Evolutionary conservation across 2,329 filamentous ascomycete species (phyloP).

Genomic region (Neonectria sp.): DNA sequence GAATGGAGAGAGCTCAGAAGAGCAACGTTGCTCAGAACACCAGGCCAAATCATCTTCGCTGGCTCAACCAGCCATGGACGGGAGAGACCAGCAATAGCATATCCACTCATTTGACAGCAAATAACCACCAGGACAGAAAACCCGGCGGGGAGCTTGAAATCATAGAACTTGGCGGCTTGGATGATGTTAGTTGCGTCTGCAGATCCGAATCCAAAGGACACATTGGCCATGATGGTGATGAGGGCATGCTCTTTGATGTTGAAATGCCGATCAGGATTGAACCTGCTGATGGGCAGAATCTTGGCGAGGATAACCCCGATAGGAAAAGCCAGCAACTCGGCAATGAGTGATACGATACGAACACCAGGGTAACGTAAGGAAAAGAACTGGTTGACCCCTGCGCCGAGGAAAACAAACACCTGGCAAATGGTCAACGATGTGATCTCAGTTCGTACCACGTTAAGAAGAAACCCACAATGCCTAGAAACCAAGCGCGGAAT

Average conservation of each 20-base stretch:
- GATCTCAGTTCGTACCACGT: not conserved
- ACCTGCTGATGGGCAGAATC: conserved; percentile 10
- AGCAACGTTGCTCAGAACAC: conserved; percentile 23
- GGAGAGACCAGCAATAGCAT: conserved; percentile 21
- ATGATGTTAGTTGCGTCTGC: conserved; percentile 47
- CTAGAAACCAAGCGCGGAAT: conserved; percentile 21
- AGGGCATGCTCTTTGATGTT: conserved; percentile 66
- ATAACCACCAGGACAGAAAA: conserved; percentile 55
- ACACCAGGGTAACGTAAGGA: conserved; percentile 22
- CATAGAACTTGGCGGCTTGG: conserved; percentile 52
- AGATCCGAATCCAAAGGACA: conserved; percentile 23
- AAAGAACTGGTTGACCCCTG: conserved; percentile 28
- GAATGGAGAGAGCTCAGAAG: conserved; percentile 24
- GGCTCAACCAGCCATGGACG: conserved; percentile 23
- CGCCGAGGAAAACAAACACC: conserved; percentile 23
- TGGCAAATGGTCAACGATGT: not conserved
- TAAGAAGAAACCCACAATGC: conserved; percentile 13
- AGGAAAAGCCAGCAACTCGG: conserved; percentile 23
- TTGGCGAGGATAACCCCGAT: conserved; percentile 18
- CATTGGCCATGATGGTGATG: conserved; percentile 63
- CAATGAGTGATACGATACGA: conserved; percentile 24
- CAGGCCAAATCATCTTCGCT: conserved; percentile 24
- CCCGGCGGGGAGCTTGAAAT: conserved; percentile 60
- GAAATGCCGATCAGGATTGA: conserved; percentile 57
- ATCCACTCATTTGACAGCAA: conserved; percentile 24